Evolutionary conservation across 1,284 basidiomycete species (phyloP), one percentile per base, ranked within the genome.

Genomic region (Phellopilus nigrolimitatus): DNA sequence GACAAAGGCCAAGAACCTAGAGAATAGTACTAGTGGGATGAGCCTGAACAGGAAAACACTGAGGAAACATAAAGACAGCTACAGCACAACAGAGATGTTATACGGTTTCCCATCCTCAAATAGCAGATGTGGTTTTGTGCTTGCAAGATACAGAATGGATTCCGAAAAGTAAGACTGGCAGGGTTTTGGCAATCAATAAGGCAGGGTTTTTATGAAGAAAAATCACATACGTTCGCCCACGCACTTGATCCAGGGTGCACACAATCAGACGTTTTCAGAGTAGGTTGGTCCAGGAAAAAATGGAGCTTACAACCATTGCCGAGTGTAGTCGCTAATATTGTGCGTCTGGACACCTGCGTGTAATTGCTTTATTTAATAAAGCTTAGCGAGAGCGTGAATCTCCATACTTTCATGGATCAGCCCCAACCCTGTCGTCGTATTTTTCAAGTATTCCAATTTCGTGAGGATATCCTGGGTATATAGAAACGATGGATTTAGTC

Each of bases 331-430:
- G 12, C 24, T 36, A 6, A 34, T 15, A 24, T 57, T 46, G 42
- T 57, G 54, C 17, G 59, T 47, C 47, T 58, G 55, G 34, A 57
- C 56, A 8, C 52, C 47, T 48, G 8, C 10, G 12, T 12, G 24
- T n/a, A n/a, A n/a, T n/a, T n/a, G n/a, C n/a, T n/a, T n/a, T n/a
- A n/a, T n/a, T n/a, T n/a, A n/a, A n/a, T n/a, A n/a, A 9, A 17
- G 24, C 2, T 6, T 13, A 48, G 19, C 9, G 13, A 25, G 34
- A 17, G 4, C 17, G 19, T n/a, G n/a, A n/a, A n/a, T n/a, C n/a
- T n/a, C n/a, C 47, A 9, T 48, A 38, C 47, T 57, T 50, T 63
- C 61, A 49, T 62, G 61, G 31, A 24, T 62, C 15, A 62, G 48
- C 3, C 61, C 61, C 15, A 62, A 41, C 8, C 61, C 61, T 13